Evolutionary conservation across 2,329 filamentous ascomycete genomes (phyloP), one percentile per base, ranked within the genome.

Genomic region (Sphaerulina musiva): DNA sequence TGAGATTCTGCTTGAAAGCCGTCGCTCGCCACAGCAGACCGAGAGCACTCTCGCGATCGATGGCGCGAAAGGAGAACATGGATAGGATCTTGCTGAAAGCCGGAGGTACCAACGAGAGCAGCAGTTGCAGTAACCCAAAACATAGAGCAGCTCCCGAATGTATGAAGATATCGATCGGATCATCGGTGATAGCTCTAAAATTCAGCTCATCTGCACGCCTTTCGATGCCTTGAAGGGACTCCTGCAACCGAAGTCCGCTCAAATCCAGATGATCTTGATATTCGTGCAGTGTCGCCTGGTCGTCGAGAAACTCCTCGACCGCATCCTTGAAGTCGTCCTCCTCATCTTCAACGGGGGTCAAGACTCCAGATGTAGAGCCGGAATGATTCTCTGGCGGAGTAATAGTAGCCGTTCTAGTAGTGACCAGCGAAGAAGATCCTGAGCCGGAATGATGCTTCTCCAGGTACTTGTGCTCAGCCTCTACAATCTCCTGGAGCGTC

Each of bases 101-200:
- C 0, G 93, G 93, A 0, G 93, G 95, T 0, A 97, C 84, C 74
- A 97, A 86, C 10, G 89, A 95, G n/a, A 97, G 84, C 51, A 97
- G 78, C 1, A 97, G 78, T 11, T 95, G 79, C 1, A 97, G 74
- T 32, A 95, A 80, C 2, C 93, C 93, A 64, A 91, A 96, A 70
- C 90, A 95, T 70, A 96, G 85, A 67, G 87, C 93, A 4, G 85
- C 82, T 8, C 90, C 92, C 0, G 89, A 91, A 69, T 95, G 89
- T 38, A 96, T 84, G 68, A 96, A 98, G 20, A 86, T 73, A 69
- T 97, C 92, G 14, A 92, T 81, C 0, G 87, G 83, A 56, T 91
- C 83, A 3, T 59, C 57, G 38, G 80, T 82, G 61, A 92, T 86
- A 2, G 83, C 73, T 4, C 82, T 78, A 1, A 82, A 80, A 56